Percentiles rank a stretch among this genome's conserved stretches.
phyloP scores from a whole-genome alignment of 257 asterid species.

The Leptodermis oblonga region DNA sequence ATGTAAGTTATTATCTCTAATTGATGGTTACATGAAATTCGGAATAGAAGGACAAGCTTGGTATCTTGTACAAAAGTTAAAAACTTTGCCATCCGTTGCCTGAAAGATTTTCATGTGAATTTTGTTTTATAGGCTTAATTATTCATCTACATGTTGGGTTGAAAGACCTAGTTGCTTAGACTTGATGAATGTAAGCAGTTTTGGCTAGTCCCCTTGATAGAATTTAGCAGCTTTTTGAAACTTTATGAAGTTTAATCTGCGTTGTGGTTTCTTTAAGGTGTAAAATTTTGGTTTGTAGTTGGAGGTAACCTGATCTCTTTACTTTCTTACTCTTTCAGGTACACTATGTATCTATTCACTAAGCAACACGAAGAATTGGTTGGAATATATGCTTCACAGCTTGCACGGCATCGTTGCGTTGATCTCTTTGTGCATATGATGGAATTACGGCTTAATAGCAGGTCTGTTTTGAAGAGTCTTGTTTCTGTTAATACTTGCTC shows the following conservation, averaged over 20 bases:
- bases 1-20: conserved; percentile 49
- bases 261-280: not conserved
- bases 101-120: not conserved
- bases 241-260: not conserved
- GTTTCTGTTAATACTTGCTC: not conserved
- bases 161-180: not conserved
- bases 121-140: not conserved
- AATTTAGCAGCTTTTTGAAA: not conserved
- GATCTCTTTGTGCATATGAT: conserved; percentile 98
- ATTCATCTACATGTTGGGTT: not conserved
- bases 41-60: not conserved
- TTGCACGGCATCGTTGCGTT: conserved; percentile 87
- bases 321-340: conserved; percentile 51
- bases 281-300: no score
- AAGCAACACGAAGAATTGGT: conserved; percentile 92
- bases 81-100: not conserved
- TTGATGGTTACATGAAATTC: not conserved
- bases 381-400: conserved; percentile 95
- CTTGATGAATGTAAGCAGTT: not conserved
- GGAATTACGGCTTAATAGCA: conserved; percentile 97
- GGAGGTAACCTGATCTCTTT: conserved; percentile 4
- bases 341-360: conserved; percentile 85
- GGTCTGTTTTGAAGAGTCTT: conserved; percentile 33
- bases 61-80: not conserved
- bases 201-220: not conserved